phyloP scores from a whole-genome alignment of 2,329 filamentous ascomycete species.

The Dactylellina drechsleri region DNA sequence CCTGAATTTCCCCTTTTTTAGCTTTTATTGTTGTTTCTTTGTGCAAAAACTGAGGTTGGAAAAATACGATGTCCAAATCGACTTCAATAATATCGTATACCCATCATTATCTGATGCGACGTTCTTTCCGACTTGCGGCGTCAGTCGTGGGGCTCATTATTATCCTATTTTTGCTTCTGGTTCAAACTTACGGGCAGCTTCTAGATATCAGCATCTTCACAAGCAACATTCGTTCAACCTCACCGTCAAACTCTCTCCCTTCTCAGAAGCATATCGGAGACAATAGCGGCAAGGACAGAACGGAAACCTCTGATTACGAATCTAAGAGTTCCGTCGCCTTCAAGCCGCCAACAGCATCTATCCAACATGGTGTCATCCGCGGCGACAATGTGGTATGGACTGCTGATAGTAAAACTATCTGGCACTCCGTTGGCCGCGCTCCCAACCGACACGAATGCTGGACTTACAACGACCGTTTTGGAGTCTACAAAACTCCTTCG shows the following conservation, averaged over 20 bases:
- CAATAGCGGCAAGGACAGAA: not conserved
- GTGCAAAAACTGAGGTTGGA: too few species aligned
- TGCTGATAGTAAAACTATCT: constrained; percentile 13
- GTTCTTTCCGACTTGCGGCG: too few species aligned
- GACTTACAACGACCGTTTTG: constrained; percentile 42
- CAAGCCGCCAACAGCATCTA: constrained; percentile 11
- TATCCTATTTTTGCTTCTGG: not conserved
- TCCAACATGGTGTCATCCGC: constrained; percentile 19
- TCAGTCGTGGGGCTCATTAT: not conserved
- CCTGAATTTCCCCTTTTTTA: too few species aligned
- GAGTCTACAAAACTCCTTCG: constrained; percentile 22
- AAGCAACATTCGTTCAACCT: not conserved
- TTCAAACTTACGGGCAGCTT: not conserved
- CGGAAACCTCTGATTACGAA: not conserved
- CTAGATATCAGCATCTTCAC: not conserved
- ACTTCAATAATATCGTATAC: too few species aligned
- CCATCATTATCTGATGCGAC: too few species aligned
- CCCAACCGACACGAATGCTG: constrained; percentile 32
- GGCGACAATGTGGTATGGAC: constrained; percentile 26
- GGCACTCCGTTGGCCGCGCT: constrained; percentile 37
- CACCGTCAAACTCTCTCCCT: too few species aligned
- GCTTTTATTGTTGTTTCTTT: too few species aligned
- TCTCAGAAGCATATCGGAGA: too few species aligned
- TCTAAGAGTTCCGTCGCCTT: not conserved
- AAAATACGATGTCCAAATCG: too few species aligned